These are phyloP conservation scores for Circinella minor DNA, from an alignment of 371 early-diverging fungal genomes.

Conservation along the genomic window DNA sequence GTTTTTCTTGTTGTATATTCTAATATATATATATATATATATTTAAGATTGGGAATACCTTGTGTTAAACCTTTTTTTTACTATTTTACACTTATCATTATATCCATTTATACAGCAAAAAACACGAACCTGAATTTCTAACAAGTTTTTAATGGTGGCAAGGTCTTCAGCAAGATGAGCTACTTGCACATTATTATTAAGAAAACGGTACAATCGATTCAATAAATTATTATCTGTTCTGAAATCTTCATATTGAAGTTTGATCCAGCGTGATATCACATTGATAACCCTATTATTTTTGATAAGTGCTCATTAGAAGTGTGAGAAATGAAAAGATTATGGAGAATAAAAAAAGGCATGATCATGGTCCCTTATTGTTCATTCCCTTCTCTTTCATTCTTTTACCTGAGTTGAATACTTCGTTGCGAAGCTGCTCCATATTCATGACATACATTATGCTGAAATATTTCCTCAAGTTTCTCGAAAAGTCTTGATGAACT, in stretches of 20 bases:
- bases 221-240: conserved; percentile 43
- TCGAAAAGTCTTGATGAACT: conserved; percentile 52
- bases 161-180: conserved; percentile 29
- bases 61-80: no score
- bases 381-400: background rate
- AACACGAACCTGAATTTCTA: conserved; percentile 5
- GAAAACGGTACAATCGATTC: conserved; percentile 26
- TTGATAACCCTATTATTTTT: conserved; percentile 51
- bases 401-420: conserved; percentile 6
- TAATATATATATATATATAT: background rate
- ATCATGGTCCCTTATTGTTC: no score
- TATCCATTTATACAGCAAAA: background rate
- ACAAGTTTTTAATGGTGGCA: conserved; percentile 26
- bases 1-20: background rate
- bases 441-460: conserved; percentile 29
- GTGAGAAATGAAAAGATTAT: no score
- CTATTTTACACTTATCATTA: no score
- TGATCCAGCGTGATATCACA: conserved; percentile 67
- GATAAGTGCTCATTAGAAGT: no score
- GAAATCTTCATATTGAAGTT: conserved; percentile 64
- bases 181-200: conserved; percentile 28
- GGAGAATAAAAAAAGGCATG: no score
- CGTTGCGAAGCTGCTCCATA: background rate
- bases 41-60: background rate
- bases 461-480: conserved; percentile 48